Base-by-base conservation (phyloP, 352 stramenopile genomes). In the Globisporangium emineosum region DNA sequence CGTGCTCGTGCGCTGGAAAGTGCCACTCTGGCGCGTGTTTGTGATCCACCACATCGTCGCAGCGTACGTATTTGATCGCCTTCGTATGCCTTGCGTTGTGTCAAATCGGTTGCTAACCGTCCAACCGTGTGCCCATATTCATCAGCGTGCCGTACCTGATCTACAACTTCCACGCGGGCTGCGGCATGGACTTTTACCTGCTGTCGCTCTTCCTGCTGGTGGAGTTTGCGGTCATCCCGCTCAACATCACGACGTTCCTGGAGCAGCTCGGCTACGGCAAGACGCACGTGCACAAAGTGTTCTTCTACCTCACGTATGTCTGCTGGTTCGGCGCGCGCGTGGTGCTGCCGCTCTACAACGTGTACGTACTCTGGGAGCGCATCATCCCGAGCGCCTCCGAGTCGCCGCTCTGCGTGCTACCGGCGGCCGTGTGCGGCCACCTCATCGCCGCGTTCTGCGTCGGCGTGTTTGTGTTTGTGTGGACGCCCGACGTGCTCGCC, bases 131-230 rank as follows among this genome's bases (percentile, higher is more conserved):
- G 15, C 37, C 3, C 50, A 49, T 0, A 5, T 37, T 15, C 5
- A 9, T n/a, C 60, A 94, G 86, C 23, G 67, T 90, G 62, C 86
- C 86, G 30, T 94, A 93, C 65, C 32, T 91, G 57, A 89, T 94
- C 77, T 93, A 83, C 70, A 93, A 88, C 32, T 88, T 93, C 71
- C 73, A 88, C 67, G 32, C 79, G 0, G 83, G 81, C 52, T 94
- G 86, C 59, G 74, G 69, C 17, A 83, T 91, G 70, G 82, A 93
- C 60, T 65, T 89, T 64, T 94, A 91, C 67, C 67, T 93, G 60
- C 70, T 94, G 54, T 86, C 81, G 66, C 71, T 93, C 40, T 94
- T 92, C 57, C 66, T 94, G 62, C 77, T 94, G 55, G 86, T 94
- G n/a, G 86, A 94, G 64, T 80, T 93, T 43, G 86, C 84, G 1